These are phyloP conservation scores for Phialophora expanda DNA, from an alignment of 2,329 filamentous ascomycete species.

Conservation along the genomic window DNA sequence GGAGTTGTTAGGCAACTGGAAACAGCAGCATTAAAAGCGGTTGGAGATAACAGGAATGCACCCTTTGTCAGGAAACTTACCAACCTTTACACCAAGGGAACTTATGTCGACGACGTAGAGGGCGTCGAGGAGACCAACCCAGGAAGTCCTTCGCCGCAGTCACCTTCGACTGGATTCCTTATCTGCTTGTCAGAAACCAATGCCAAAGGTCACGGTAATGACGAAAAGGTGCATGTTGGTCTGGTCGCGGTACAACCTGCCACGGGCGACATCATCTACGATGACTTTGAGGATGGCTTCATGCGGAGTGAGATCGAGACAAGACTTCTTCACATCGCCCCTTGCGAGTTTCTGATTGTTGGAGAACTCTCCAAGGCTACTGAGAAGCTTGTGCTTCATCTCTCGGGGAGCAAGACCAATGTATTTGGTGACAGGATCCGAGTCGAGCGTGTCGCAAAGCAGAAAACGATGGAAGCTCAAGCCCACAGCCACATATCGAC, in stretches of 20 bases:
- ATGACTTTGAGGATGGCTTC: constrained; percentile 95
- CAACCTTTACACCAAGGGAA: constrained; percentile 96
- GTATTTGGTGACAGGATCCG: constrained; percentile 90
- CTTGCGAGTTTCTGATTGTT: constrained; percentile 92
- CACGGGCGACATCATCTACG: constrained; percentile 94
- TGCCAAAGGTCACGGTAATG: constrained; percentile 78
- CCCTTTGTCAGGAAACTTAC: constrained; percentile 93
- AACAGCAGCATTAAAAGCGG: constrained; percentile 93
- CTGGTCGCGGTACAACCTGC: constrained; percentile 93
- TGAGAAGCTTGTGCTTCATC: constrained; percentile 86
- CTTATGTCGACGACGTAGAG: constrained; percentile 92
- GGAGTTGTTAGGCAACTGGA: constrained; percentile 93
- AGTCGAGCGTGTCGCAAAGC: constrained; percentile 76
- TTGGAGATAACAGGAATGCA: constrained; percentile 88
- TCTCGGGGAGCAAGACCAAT: constrained; percentile 87
- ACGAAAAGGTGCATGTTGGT: constrained; percentile 91
- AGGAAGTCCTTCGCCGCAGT: constrained; percentile 63
- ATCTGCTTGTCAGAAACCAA: constrained; percentile 88
- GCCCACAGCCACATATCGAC: constrained; percentile 86
- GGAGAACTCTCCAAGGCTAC: constrained; percentile 88
- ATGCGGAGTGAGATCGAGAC: constrained; percentile 98
- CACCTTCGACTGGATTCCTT: constrained; percentile 78
- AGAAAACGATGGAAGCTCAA: constrained; percentile 81
- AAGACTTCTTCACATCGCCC: constrained; percentile 89
- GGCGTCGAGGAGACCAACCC: constrained; percentile 65